Evolutionary conservation across 2,329 filamentous ascomycete genomes (phyloP).

Genomic region (Tricladium varicosporioides): DNA sequence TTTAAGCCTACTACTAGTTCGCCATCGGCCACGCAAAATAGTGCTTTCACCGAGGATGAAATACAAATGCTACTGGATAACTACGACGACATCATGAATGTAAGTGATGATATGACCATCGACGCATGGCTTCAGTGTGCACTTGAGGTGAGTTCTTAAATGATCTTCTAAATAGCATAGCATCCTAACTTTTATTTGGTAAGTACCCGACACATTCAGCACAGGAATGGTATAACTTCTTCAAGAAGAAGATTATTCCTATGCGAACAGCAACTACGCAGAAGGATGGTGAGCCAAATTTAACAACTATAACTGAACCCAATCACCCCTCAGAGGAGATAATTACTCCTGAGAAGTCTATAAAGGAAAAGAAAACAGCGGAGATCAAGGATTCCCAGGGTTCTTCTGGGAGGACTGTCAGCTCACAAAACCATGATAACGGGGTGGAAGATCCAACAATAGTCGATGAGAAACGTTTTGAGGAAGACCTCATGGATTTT

Average conservation of each 20-base stretch:
- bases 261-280: slow-evolving; percentile 4
- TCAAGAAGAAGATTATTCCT: slow-evolving; percentile 24
- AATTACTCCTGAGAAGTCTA: not conserved
- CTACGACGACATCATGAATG: slow-evolving; percentile 24
- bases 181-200: slow-evolving; percentile 3
- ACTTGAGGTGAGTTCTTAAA: slow-evolving; percentile 17
- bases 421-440: not conserved
- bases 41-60: slow-evolving; percentile 24
- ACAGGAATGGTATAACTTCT: slow-evolving; percentile 34
- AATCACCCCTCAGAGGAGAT: not conserved
- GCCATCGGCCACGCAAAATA: not conserved
- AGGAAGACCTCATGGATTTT: slow-evolving; percentile 12
- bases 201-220: slow-evolving; percentile 31
- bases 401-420: slow-evolving; percentile 9
- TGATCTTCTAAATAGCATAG: not conserved
- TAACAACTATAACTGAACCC: not conserved
- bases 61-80: slow-evolving; percentile 15
- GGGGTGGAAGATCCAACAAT: slow-evolving; percentile 7
- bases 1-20: too few relatives aligned
- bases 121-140: slow-evolving; percentile 32
- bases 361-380: not conserved
- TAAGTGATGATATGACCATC: slow-evolving; percentile 22
- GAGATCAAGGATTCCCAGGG: slow-evolving; percentile 19
- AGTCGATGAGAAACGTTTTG: slow-evolving; percentile 21
- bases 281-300: slow-evolving; percentile 1